Conservation (phyloP, 768 basidiomycete genomes). For the Mrakia hoshinonis region DNA sequence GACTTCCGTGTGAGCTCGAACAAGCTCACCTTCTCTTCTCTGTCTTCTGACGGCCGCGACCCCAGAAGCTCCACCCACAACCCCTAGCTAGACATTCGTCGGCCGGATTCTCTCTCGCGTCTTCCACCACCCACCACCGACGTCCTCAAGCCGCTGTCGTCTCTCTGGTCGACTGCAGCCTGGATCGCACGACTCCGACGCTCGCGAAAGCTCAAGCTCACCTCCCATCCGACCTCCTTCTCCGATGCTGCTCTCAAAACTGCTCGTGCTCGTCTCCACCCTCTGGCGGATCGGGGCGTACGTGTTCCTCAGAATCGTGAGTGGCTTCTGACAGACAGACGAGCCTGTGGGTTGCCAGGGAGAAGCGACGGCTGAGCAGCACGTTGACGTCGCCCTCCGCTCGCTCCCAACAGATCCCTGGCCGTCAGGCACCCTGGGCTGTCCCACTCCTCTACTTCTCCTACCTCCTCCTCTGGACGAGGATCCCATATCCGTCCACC, state of each 20-base stretch:
- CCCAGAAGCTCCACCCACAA: no score
- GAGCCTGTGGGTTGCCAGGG: not conserved
- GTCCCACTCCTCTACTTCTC: not conserved
- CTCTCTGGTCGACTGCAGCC: no score
- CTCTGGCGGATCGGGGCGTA: not conserved
- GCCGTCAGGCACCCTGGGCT: not conserved
- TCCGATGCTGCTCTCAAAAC: not conserved
- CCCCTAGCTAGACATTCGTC: no score
- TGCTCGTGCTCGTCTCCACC: not conserved
- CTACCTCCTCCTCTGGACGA: conserved; percentile 9
- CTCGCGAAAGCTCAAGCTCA: not conserved
- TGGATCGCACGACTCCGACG: not conserved
- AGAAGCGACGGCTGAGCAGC: not conserved
- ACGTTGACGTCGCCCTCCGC: not conserved
- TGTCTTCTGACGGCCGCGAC: no score
- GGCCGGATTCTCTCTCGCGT: no score
- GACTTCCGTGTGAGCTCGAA: no score
- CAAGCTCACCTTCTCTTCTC: no score
- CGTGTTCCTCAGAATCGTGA: conserved; percentile 16
- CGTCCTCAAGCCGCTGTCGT: no score
- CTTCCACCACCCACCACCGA: no score
- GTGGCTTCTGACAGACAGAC: not conserved
- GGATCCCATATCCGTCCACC: not conserved
- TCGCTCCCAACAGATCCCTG: not conserved
- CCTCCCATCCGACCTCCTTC: not conserved